Percentiles rank a stretch among this genome's conserved stretches.
These are phyloP conservation scores for Takakia lepidozioides DNA, from an alignment of 225 moss, liverwort and hornwort species.

Conservation along the genomic window DNA sequence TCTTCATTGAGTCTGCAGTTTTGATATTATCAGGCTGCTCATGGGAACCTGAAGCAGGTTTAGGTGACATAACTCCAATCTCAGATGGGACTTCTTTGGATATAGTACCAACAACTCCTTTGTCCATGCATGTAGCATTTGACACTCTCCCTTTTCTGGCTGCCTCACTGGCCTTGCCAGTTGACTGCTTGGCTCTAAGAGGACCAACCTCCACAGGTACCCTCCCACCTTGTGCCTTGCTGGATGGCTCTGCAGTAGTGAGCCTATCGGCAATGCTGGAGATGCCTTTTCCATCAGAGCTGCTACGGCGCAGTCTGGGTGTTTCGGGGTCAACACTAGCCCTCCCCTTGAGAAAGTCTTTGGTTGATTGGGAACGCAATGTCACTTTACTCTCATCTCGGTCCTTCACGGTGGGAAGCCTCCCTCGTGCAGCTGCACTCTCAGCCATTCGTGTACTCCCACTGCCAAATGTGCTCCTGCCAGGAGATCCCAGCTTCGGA, in stretches of 20 bases:
- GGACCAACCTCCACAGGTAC: slow-evolving; percentile 15
- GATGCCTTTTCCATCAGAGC: slow-evolving; percentile 37
- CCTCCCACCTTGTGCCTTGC: slow-evolving; percentile 13
- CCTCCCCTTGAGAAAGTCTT: slow-evolving; percentile 11
- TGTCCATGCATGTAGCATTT: too few species aligned
- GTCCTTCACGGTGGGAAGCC: slow-evolving; percentile 10
- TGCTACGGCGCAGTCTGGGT: slow-evolving; percentile 26
- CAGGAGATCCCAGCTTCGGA: background rate
- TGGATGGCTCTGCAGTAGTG: slow-evolving; percentile 5
- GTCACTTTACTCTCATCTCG: slow-evolving; percentile 17
- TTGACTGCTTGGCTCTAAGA: slow-evolving; percentile 18
- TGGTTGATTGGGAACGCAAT: slow-evolving; percentile 18
- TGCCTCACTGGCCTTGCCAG: too few species aligned
- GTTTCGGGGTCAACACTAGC: background rate
- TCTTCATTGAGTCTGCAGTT: too few species aligned
- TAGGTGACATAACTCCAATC: too few species aligned
- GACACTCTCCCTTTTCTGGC: too few species aligned
- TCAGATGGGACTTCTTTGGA: too few species aligned
- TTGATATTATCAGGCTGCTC: too few species aligned
- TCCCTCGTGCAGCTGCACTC: slow-evolving; percentile 4
- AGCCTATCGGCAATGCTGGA: slow-evolving; percentile 37
- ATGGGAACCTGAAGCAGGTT: too few species aligned
- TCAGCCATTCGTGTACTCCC: slow-evolving; percentile 4
- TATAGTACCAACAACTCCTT: too few species aligned
- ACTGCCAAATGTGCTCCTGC: slow-evolving; percentile 6